A percentile compares a stretch with the other conserved stretches of the same genome.
Evolutionary conservation across 1,139 yeast genomes (phyloP).

Genomic region (Pichia sp.): DNA sequence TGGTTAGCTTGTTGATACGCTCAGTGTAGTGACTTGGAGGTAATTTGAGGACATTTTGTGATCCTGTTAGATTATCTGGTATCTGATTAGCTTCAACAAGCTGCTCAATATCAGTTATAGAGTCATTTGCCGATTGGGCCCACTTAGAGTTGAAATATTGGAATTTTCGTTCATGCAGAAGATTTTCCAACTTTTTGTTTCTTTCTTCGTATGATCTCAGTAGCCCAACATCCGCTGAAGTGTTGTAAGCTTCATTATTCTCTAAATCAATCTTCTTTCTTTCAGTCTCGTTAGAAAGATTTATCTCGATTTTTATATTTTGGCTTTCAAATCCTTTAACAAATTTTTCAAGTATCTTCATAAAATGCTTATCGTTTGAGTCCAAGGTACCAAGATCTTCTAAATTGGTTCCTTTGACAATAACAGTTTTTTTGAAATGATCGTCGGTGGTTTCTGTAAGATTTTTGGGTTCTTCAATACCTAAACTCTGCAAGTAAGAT

Average conservation of each 20-base stretch:
- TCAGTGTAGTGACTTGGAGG: slow-evolving; percentile 27
- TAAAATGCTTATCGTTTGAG: slow-evolving; percentile 18
- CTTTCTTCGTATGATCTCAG: slow-evolving; percentile 51
- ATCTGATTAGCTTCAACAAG: neutral
- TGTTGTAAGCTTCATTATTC: neutral
- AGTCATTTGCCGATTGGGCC: slow-evolving; percentile 13
- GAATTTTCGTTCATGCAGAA: slow-evolving; percentile 59
- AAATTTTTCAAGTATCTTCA: slow-evolving; percentile 24
- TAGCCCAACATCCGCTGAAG: slow-evolving; percentile 12
- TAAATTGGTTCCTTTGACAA: slow-evolving; percentile 19
- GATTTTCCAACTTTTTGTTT: slow-evolving; percentile 54
- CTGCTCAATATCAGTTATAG: neutral
- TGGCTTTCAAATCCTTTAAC: slow-evolving; percentile 26
- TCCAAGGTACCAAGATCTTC: slow-evolving; percentile 25
- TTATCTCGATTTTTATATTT: slow-evolving; percentile 20
- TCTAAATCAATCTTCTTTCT: slow-evolving; percentile 6
- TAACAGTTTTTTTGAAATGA: slow-evolving; percentile 11
- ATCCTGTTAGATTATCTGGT: neutral
- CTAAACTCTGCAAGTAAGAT: slow-evolving; percentile 31
- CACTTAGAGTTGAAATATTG: slow-evolving; percentile 36
- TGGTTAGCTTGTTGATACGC: slow-evolving; percentile 28
- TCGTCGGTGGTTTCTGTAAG: slow-evolving; percentile 2
- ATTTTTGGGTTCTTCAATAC: slow-evolving; percentile 1
- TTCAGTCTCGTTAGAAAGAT: neutral
- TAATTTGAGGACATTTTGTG: slow-evolving; percentile 16